Base-by-base conservation (phyloP, 192 early-diverging fungal species). In the Podila epigama region DNA sequence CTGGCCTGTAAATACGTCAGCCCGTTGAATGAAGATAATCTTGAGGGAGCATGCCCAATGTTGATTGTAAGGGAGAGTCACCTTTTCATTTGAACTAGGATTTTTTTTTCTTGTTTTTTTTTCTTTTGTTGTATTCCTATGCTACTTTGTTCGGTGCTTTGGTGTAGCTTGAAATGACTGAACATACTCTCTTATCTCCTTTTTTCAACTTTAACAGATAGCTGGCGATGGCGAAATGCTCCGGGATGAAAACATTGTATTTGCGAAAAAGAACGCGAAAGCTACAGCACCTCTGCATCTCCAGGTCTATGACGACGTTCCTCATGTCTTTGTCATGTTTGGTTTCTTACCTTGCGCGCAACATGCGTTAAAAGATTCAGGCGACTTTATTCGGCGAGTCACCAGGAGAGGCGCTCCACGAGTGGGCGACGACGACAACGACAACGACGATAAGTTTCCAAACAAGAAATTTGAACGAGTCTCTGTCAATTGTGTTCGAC, bases 251-350 rank as follows among this genome's bases (percentile, higher is more conserved):
- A 31, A 69, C 18, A 77, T 87, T 56, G 83, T 82, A 25, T 68
- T 81, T 58, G 68, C 70, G n/a, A 59, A 69, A 52, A 77, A 81
- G 58, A 81, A 70, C 51, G 53, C 75, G 2, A 28, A 60, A 22
- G 22, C 60, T 6, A 65, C 61, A 8, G 41, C 48, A 11, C 50
- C 41, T 1, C 58, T 84, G n/a, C 80, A 66, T 11, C 31, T 87
- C 22, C 79, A 80, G 25, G 12, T 85, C 35, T 87, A 82, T 48
- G 75, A 81, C 31, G 86, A 85, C 51, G 81, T 83, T 66, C 84
- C 84, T 22, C 86, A 87, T 51, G 84, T 85, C 8, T 87, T 85
- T 36, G 79, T 36, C 7, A 77, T 77, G 73, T 77, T 77, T 44
- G 57, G 58, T 29, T 77, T 68, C 42, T 18, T 68, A 22, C 55